Percentiles rank a stretch among this genome's conserved stretches.
phyloP scores from a whole-genome alignment of 2,329 filamentous ascomycete genomes.

The Golovinomyces cichoracearum region DNA sequence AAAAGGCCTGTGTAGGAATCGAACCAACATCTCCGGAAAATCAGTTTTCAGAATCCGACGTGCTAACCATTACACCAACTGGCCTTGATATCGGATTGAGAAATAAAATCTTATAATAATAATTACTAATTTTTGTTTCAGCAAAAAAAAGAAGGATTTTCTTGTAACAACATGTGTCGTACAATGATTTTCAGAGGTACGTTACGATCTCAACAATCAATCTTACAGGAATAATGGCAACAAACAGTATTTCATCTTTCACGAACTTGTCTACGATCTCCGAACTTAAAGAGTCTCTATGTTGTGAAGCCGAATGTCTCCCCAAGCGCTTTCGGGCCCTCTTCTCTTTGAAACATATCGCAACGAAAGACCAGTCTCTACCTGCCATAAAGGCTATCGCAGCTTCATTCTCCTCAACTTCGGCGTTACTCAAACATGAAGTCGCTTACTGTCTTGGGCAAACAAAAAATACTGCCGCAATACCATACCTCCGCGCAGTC shows the following conservation, averaged over 20 bases:
- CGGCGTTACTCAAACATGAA: constrained; percentile 83
- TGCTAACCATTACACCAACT: constrained; percentile 3
- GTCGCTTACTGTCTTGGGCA: constrained; percentile 92
- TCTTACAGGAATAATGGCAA: no score
- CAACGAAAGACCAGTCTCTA: constrained; percentile 30
- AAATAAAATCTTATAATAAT: no score
- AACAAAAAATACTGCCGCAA: constrained; percentile 49
- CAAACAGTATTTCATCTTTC: no score
- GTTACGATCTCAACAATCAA: no score
- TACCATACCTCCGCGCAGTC: constrained; percentile 45
- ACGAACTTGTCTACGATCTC: no score
- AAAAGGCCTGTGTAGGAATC: constrained; percentile 1
- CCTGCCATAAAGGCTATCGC: constrained; percentile 58
- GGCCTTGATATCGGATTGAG: no score
- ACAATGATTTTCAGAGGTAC: no score
- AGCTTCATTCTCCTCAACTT: constrained; percentile 59
- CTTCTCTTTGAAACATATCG: constrained; percentile 90
- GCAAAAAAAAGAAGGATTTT: no score
- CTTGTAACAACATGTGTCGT: no score
- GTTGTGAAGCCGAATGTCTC: constrained; percentile 55
- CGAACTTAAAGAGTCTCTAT: constrained; percentile 45
- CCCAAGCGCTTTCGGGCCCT: constrained; percentile 82
- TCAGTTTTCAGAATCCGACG: constrained; percentile 1
- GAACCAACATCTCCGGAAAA: constrained; percentile 1
- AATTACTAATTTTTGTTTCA: no score